phyloP scores from a whole-genome alignment of 306 rosid genomes.

The Astragalus membranaceus region DNA sequence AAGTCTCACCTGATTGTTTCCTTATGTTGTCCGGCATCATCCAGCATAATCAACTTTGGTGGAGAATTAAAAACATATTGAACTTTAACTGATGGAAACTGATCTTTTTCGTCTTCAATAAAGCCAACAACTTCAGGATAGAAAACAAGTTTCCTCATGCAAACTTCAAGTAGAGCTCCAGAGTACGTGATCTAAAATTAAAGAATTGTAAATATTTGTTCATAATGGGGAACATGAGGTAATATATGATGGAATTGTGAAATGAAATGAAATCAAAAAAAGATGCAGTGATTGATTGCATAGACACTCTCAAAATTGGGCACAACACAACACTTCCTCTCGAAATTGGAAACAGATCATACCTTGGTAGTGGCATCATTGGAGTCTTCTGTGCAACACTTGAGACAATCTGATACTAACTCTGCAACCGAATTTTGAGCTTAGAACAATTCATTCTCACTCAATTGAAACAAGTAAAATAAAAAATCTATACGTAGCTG shows the following conservation, averaged over 20 bases:
- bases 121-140: slow-evolving; percentile 91
- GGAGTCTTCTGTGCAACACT: slow-evolving; percentile 86
- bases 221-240: not conserved
- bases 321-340: not conserved
- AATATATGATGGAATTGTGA: not conserved
- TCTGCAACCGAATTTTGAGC: slow-evolving; percentile 42
- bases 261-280: not conserved
- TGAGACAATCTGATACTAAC: slow-evolving; percentile 64
- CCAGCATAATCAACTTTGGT: slow-evolving; percentile 80
- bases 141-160: slow-evolving; percentile 95
- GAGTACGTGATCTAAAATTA: slow-evolving; percentile 63
- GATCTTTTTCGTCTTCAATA: slow-evolving; percentile 84
- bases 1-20: slow-evolving; percentile 77
- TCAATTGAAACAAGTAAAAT: not conserved
- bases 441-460: not conserved
- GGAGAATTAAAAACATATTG: slow-evolving; percentile 84
- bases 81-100: slow-evolving; percentile 65
- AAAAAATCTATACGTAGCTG: not conserved
- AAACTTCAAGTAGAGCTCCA: slow-evolving; percentile 82
- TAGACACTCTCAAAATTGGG: not conserved
- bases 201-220: not conserved
- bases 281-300: not conserved
- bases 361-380: slow-evolving; percentile 80
- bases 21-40: slow-evolving; percentile 63
- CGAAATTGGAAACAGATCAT: not conserved